These are phyloP conservation scores for Neurospora terricola DNA, from an alignment of 495 filamentous ascomycete genomes.

Conservation along the genomic window DNA sequence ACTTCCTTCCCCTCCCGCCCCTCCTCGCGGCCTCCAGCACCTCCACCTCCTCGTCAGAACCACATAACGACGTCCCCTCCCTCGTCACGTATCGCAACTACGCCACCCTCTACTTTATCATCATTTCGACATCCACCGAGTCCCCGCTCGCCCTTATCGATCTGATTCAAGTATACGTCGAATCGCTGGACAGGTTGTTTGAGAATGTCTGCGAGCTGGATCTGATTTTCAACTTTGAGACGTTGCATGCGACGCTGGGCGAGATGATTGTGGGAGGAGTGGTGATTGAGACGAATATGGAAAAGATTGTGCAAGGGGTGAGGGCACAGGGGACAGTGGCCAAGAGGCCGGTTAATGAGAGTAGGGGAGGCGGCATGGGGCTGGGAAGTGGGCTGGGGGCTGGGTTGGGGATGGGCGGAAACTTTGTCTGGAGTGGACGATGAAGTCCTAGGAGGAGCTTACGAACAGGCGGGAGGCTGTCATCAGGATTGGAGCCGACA, in stretches of 20 bases:
- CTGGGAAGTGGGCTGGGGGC: constrained; percentile 24
- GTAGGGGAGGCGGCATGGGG: constrained; percentile 18
- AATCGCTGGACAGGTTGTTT: constrained; percentile 86
- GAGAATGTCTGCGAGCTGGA: constrained; percentile 98
- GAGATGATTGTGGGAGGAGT: constrained; percentile 97
- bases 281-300: constrained; percentile 85
- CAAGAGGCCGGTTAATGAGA: constrained; percentile 56
- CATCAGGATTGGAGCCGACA: not conserved
- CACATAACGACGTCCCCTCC: constrained; percentile 78
- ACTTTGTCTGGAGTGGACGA: constrained; percentile 49
- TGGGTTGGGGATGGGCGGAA: constrained; percentile 43
- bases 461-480: not conserved
- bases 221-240: constrained; percentile 98
- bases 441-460: constrained; percentile 10
- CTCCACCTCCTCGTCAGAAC: constrained; percentile 46
- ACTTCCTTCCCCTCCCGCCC: constrained; percentile 71
- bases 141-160: constrained; percentile 92
- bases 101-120: constrained; percentile 95
- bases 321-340: constrained; percentile 64
- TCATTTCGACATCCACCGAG: constrained; percentile 95
- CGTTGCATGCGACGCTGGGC: constrained; percentile 76
- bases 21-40: constrained; percentile 40
- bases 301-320: constrained; percentile 79
- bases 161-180: constrained; percentile 95
- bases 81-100: constrained; percentile 98